Percentiles rank a stretch among this genome's conserved stretches.
Evolutionary conservation across 2,329 filamentous ascomycete species (phyloP).

Genomic region (Coniella vitis): DNA sequence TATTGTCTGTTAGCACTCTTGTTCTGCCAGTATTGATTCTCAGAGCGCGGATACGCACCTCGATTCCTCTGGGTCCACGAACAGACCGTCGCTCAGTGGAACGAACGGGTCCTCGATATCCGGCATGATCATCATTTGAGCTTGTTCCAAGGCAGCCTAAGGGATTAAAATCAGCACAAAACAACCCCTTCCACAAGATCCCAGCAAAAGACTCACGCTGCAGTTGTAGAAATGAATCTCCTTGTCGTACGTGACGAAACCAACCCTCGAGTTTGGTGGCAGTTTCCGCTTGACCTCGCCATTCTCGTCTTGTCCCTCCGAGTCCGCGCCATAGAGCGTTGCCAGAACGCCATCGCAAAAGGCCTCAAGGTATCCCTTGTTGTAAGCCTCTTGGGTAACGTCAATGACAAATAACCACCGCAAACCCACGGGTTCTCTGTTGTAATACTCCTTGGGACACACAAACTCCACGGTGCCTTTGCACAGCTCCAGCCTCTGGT

Average conservation of each 20-base stretch:
- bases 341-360: conserved; percentile 84
- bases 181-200: background rate
- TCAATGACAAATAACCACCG: conserved; percentile 90
- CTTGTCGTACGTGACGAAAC: conserved; percentile 93
- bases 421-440: conserved; percentile 81
- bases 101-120: conserved; percentile 96
- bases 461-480: conserved; percentile 92
- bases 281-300: conserved; percentile 53
- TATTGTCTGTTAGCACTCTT: conserved; percentile 21
- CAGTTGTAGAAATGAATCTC: conserved; percentile 98
- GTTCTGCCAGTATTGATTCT: background rate
- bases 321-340: conserved; percentile 70
- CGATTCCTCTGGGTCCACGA: conserved; percentile 89
- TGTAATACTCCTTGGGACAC: conserved; percentile 98
- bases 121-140: conserved; percentile 98
- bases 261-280: conserved; percentile 77
- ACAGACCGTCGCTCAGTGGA: conserved; percentile 82
- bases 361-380: conserved; percentile 82
- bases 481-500: conserved; percentile 82
- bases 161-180: background rate
- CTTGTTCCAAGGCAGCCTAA: conserved; percentile 68
- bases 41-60: conserved; percentile 41
- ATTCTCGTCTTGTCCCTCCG: conserved; percentile 43
- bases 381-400: conserved; percentile 84
- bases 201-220: conserved; percentile 50